phyloP scores from a whole-genome alignment of 495 filamentous ascomycete species.

The Daldinia bambusicola region DNA sequence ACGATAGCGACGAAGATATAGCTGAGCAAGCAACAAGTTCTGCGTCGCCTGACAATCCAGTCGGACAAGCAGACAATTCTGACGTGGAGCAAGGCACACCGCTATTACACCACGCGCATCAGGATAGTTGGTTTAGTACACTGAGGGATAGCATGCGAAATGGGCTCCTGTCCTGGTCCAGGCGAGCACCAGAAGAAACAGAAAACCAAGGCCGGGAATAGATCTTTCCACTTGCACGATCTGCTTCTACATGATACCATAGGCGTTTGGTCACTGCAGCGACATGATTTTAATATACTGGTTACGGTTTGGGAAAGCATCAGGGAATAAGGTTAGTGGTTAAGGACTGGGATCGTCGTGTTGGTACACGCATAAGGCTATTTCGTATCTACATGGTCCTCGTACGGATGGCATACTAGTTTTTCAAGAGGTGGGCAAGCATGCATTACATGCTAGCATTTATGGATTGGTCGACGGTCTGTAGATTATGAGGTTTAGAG shows the following conservation, averaged over 20 bases:
- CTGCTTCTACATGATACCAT: slow-evolving; percentile 27
- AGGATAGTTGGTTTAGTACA: slow-evolving; percentile 40
- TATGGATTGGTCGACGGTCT: slow-evolving; percentile 12
- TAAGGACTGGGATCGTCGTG: slow-evolving; percentile 12
- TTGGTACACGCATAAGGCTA: slow-evolving; percentile 11
- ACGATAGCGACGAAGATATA: slow-evolving; percentile 58
- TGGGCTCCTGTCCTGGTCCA: slow-evolving; percentile 34
- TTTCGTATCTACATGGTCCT: slow-evolving; percentile 15
- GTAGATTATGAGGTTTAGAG: slow-evolving; percentile 26
- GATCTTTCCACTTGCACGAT: slow-evolving; percentile 5
- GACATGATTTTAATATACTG: slow-evolving; percentile 37
- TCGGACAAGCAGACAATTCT: slow-evolving; percentile 25
- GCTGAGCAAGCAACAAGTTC: slow-evolving; percentile 32
- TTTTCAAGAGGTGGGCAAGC: slow-evolving; percentile 12
- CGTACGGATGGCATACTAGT: background rate
- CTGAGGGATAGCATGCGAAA: slow-evolving; percentile 39
- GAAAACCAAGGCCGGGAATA: slow-evolving; percentile 32
- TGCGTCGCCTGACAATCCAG: slow-evolving; percentile 36
- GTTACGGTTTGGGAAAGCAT: slow-evolving; percentile 37
- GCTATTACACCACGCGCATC: slow-evolving; percentile 28
- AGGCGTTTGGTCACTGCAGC: slow-evolving; percentile 38
- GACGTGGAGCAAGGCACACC: slow-evolving; percentile 49
- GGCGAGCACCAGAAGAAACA: slow-evolving; percentile 25
- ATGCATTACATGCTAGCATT: slow-evolving; percentile 23
- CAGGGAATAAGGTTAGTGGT: slow-evolving; percentile 23